Conservation (phyloP, 352 stramenopile genomes). For the Pythium grandisporangium region DNA sequence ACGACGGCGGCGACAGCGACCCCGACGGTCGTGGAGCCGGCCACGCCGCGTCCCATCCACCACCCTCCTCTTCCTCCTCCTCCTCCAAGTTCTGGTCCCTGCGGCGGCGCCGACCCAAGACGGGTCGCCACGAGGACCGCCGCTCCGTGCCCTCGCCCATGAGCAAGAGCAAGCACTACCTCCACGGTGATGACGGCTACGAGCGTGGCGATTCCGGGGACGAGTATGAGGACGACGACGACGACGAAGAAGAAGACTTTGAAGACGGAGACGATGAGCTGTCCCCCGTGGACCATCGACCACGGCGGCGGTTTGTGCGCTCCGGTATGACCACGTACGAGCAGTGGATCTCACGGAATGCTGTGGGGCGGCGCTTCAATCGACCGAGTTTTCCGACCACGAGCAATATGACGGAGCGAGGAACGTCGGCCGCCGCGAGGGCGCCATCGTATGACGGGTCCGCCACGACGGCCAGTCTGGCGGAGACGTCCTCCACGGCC, state of each 20-base stretch:
- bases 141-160: no score
- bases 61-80: no score
- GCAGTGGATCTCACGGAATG: slow-evolving; percentile 18
- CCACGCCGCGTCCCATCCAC: slow-evolving; percentile 10
- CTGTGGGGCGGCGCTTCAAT: slow-evolving; percentile 12
- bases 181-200: background rate
- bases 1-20: background rate
- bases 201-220: background rate
- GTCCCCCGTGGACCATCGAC: slow-evolving; percentile 4
- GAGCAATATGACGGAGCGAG: no score
- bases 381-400: no score
- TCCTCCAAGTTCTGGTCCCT: no score
- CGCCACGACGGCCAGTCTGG: no score
- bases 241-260: slow-evolving; percentile 6
- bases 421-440: no score
- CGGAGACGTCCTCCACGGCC: no score
- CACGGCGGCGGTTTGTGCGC: slow-evolving; percentile 14
- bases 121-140: background rate
- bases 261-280: slow-evolving; percentile 1
- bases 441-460: no score
- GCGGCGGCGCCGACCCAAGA: background rate
- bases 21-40: no score
- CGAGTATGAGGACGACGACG: slow-evolving; percentile 7
- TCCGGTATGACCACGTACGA: slow-evolving; percentile 18
- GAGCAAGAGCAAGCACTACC: no score